Evolutionary conservation across 1,284 basidiomycete genomes (phyloP), one percentile per base, ranked within the genome.

Genomic region (Ceratobasidium sp.): DNA sequence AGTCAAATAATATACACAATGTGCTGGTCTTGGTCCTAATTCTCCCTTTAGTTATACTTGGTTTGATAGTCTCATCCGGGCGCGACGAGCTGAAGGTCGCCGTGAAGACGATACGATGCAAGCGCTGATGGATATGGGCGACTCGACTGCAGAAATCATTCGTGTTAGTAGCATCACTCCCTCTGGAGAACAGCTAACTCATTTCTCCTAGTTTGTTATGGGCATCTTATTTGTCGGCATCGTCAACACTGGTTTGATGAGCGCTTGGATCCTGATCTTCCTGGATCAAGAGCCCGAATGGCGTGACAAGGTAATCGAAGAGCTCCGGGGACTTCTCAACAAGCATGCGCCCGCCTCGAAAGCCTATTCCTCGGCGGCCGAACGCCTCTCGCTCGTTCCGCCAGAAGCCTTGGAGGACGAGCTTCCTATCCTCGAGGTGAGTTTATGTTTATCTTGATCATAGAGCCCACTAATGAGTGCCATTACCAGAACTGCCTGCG

Each of bases 191-290:
- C 2, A 34, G 34, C 34, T 34, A 34, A 34, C 8, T 34, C 8
- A 34, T 34, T 34, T 34, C 34, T 34, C 34, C 34, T 27, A 68
- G 65, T 68, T 68, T 29, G 37, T 68, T 14, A 27, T 68, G 49
- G 29, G 29, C 16, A 27, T 29, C 5, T 14, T 68, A 27, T 68
- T 68, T 27, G 65, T 51, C n/a, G 65, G 65, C 1, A 68, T 68
- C 53, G 34, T 68, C n/a, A 68, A 68, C 37, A 68, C 34, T 14
- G 65, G 65, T 41, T 53, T 68, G 51, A 68, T 68, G 65, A 68
- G 65, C 34, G 65, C 65, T 19, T 68, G 65, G 65, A 34, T 68
- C 4, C 41, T 54, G 22, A 68, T 68, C 24, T 56, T 54, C 51
- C 65, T 68, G n/a, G 65, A 68, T 27, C 65, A 68, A 31, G 65